Evolutionary conservation across 257 asterid species (phyloP).

Genomic region (Solanum piurae): DNA sequence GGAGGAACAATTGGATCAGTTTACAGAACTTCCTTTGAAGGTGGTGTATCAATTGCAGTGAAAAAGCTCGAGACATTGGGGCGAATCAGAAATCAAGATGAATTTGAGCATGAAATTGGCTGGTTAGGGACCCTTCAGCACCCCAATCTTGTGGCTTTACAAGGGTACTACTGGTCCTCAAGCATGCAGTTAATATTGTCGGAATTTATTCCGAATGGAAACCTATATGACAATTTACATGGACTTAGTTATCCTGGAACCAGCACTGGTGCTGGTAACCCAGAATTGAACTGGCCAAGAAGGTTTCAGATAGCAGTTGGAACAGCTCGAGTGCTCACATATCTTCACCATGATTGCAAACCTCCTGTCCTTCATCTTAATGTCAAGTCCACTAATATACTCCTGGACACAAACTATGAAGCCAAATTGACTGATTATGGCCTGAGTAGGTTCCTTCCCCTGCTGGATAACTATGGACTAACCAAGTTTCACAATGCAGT

Average conservation of each 20-base stretch:
- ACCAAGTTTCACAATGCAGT: slow-evolving; percentile 69
- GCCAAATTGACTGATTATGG: slow-evolving; percentile 73
- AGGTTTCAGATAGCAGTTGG: slow-evolving; percentile 79
- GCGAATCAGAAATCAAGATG: slow-evolving; percentile 71
- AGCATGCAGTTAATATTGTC: slow-evolving; percentile 65
- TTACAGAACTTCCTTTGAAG: slow-evolving; percentile 66
- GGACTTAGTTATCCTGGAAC: slow-evolving; percentile 58
- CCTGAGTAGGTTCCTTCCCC: slow-evolving; percentile 57
- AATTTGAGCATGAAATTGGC: slow-evolving; percentile 80
- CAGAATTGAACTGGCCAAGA: slow-evolving; percentile 57
- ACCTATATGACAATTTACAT: slow-evolving; percentile 65
- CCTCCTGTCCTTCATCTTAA: slow-evolving; percentile 80
- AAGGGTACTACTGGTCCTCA: slow-evolving; percentile 94
- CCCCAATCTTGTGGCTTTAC: slow-evolving; percentile 59
- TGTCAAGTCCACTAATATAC: slow-evolving; percentile 70
- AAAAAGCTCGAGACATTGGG: slow-evolving; percentile 84
- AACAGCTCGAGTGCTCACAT: slow-evolving; percentile 62
- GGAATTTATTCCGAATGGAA: slow-evolving; percentile 61
- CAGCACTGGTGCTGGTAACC: slow-evolving; percentile 57
- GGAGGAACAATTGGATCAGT: slow-evolving; percentile 91
- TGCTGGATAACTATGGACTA: slow-evolving; percentile 38
- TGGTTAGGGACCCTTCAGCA: slow-evolving; percentile 57
- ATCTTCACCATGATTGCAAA: slow-evolving; percentile 93
- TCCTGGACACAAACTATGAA: slow-evolving; percentile 40
- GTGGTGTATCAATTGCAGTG: slow-evolving; percentile 67